phyloP scores from a whole-genome alignment of 257 asterid species.

The Salvia splendens region DNA sequence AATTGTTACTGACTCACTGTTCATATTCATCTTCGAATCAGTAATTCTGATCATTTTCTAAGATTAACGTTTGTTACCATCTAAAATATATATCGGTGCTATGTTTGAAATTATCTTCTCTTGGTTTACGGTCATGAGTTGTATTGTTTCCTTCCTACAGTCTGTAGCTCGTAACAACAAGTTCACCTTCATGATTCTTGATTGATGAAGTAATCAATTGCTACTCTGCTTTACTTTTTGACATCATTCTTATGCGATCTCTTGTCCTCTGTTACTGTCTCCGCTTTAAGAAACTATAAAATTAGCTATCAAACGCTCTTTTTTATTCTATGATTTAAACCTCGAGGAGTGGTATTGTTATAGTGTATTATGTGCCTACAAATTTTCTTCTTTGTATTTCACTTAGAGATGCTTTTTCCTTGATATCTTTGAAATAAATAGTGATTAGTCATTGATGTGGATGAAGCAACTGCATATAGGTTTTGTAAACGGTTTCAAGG shows the following conservation, averaged over 20 bases:
- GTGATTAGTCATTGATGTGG: constrained; percentile 6
- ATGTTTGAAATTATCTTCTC: neutral
- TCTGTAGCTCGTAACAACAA: neutral
- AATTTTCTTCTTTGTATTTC: neutral
- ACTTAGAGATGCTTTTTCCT: neutral
- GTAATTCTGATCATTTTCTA: neutral
- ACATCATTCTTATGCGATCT: neutral
- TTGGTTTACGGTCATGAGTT: neutral
- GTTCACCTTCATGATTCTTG: neutral
- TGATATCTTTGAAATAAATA: neutral
- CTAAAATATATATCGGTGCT: neutral
- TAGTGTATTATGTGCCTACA: constrained; percentile 11
- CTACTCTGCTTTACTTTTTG: neutral
- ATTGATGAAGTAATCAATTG: neutral
- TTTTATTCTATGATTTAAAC: constrained; percentile 17
- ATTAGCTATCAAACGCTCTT: neutral
- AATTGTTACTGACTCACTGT: neutral
- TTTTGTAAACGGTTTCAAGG: no score
- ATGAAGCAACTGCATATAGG: neutral
- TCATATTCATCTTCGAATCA: neutral
- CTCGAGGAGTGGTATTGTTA: neutral
- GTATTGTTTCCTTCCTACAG: neutral
- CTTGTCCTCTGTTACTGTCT: neutral
- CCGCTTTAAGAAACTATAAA: neutral
- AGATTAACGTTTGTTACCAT: neutral